Evolutionary conservation across 805 yeast genomes (phyloP).

Genomic region (Kodamaea leandrae): DNA sequence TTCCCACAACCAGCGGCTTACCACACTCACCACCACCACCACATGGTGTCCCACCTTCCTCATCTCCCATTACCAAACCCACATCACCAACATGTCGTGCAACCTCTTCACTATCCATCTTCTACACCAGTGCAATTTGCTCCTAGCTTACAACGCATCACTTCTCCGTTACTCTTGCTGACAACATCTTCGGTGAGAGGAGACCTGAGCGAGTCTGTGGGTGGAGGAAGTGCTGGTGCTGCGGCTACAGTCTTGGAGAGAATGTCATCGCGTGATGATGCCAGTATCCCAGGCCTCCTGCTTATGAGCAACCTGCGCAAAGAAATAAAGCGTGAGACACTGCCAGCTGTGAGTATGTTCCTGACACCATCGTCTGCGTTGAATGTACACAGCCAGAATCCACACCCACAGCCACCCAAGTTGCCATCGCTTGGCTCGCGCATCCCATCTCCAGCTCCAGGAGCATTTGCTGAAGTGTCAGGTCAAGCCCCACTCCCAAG

Average conservation of each 20-base stretch:
- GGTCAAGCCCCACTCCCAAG: slow-evolving; percentile 23
- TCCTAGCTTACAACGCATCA: slow-evolving; percentile 58
- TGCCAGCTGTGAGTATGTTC: slow-evolving; percentile 12
- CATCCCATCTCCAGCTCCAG: slow-evolving; percentile 32
- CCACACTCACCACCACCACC: slow-evolving; percentile 13
- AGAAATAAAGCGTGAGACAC: slow-evolving; percentile 12
- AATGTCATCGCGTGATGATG: slow-evolving; percentile 25
- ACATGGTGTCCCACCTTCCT: slow-evolving; percentile 7
- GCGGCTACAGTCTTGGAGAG: slow-evolving; percentile 15
- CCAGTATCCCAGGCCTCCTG: slow-evolving; percentile 26
- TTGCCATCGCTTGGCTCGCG: slow-evolving; percentile 33
- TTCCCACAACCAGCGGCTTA: slow-evolving; percentile 12
- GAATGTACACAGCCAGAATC: slow-evolving; percentile 14
- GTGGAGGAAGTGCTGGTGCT: slow-evolving; percentile 6
- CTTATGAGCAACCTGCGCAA: slow-evolving; percentile 19
- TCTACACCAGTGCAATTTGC: slow-evolving; percentile 73
- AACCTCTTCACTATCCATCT: slow-evolving; percentile 62
- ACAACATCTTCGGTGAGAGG: slow-evolving; percentile 37
- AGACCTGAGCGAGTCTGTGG: background rate
- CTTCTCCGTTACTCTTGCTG: slow-evolving; percentile 61
- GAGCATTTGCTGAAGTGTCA: background rate
- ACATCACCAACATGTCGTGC: slow-evolving; percentile 35
- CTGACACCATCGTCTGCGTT: slow-evolving; percentile 40
- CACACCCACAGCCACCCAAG: slow-evolving; percentile 28
- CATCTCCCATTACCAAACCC: slow-evolving; percentile 13